phyloP scores from a whole-genome alignment of 805 yeast genomes.

The Gaillardinia entomophila region DNA sequence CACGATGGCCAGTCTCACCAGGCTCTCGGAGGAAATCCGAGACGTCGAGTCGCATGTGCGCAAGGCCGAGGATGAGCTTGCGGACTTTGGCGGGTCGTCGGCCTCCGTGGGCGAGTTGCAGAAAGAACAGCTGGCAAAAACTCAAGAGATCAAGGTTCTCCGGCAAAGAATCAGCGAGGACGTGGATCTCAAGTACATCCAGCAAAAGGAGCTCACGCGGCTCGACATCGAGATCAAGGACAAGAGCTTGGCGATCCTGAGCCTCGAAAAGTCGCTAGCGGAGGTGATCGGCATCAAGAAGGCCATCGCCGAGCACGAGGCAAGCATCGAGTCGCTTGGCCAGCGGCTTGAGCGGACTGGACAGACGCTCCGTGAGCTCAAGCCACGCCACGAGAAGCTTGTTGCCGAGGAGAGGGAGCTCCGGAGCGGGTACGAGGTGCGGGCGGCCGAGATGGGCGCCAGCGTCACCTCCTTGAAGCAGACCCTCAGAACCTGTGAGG shows the following conservation, averaged over 20 bases:
- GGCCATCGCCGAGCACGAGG: constrained; percentile 29
- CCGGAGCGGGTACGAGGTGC: not conserved
- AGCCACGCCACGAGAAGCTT: constrained; percentile 5
- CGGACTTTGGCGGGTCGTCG: constrained; percentile 29
- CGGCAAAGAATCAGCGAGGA: constrained; percentile 27
- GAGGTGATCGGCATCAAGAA: constrained; percentile 40
- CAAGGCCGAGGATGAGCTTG: constrained; percentile 26
- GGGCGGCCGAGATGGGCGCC: no score
- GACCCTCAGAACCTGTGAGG: not conserved
- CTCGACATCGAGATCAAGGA: constrained; percentile 51
- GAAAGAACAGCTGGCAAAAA: constrained; percentile 30
- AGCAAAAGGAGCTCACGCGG: constrained; percentile 37
- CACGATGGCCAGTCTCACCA: constrained; percentile 26
- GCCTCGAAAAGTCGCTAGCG: constrained; percentile 44
- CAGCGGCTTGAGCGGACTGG: constrained; percentile 6
- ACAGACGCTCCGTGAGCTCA: constrained; percentile 19
- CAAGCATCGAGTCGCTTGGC: constrained; percentile 10
- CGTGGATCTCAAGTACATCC: constrained; percentile 38
- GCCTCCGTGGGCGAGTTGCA: constrained; percentile 44
- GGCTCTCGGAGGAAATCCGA: constrained; percentile 26
- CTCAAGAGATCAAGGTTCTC: constrained; percentile 30
- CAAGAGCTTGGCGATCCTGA: constrained; percentile 44
- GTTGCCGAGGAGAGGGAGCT: constrained; percentile 12
- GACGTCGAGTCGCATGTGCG: constrained; percentile 19
- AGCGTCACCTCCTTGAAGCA: not conserved